Conservation (phyloP, 805 yeast genomes). For the Kluyveromyces aestuarii region DNA sequence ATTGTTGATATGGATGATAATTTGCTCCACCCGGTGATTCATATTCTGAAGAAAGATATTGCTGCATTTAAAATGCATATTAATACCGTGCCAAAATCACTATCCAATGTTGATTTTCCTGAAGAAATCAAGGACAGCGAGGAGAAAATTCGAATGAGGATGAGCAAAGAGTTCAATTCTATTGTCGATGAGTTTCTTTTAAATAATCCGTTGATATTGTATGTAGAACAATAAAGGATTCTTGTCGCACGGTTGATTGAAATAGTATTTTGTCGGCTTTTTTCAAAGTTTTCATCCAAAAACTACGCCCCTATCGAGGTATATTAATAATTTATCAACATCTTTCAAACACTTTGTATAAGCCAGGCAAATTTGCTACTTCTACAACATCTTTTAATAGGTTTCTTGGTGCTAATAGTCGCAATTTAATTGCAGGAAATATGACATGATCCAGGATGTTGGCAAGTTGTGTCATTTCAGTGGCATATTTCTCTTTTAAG, state of each 20-base stretch:
- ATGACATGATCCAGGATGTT: slow-evolving; percentile 44
- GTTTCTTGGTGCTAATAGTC: slow-evolving; percentile 54
- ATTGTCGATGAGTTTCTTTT: background rate
- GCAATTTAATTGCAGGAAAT: slow-evolving; percentile 55
- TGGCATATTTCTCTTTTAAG: slow-evolving; percentile 17
- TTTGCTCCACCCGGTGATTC: slow-evolving; percentile 21
- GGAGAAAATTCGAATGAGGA: background rate
- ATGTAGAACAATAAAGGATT: background rate
- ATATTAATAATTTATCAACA: slow-evolving; percentile 36
- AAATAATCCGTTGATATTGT: background rate
- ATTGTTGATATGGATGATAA: slow-evolving; percentile 11
- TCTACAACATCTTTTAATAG: slow-evolving; percentile 56
- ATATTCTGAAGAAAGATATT: slow-evolving; percentile 21
- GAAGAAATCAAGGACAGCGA: background rate
- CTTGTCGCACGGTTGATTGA: no score
- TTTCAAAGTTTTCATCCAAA: background rate
- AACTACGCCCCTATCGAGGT: no score
- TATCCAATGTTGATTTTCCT: background rate
- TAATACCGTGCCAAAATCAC: background rate
- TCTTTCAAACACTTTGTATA: slow-evolving; percentile 87
- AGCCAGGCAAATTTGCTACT: slow-evolving; percentile 84
- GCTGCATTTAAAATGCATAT: background rate
- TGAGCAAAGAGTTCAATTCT: background rate
- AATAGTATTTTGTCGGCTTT: background rate
- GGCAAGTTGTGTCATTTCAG: slow-evolving; percentile 26